Evolutionary conservation across 345 rosid species (phyloP).

Genomic region (Sisymbrium irio): DNA sequence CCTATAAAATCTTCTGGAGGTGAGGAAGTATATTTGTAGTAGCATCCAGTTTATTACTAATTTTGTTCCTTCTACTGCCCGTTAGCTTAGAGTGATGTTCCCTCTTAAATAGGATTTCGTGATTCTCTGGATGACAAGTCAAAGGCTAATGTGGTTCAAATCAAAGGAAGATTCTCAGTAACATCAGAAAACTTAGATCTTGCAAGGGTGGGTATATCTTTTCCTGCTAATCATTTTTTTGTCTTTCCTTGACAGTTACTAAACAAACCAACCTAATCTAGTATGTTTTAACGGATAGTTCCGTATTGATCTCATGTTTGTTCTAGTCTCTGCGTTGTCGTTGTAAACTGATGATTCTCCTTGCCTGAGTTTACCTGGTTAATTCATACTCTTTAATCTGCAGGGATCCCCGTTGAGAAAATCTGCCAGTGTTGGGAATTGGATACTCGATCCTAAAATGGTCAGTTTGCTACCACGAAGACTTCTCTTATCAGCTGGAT

Average conservation of each 20-base stretch:
- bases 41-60: background rate
- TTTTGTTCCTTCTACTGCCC: background rate
- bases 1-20: slow-evolving; percentile 97
- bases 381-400: slow-evolving; percentile 28
- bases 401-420: slow-evolving; percentile 83
- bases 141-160: slow-evolving; percentile 87
- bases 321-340: slow-evolving; percentile 11
- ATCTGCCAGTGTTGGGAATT: slow-evolving; percentile 94
- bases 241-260: slow-evolving; percentile 33
- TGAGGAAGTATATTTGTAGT: slow-evolving; percentile 24
- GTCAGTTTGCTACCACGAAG: slow-evolving; percentile 42
- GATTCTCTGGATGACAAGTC: slow-evolving; percentile 92
- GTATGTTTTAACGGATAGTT: slow-evolving; percentile 62
- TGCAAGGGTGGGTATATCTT: slow-evolving; percentile 59
- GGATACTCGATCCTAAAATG: slow-evolving; percentile 68
- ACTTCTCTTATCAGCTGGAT: background rate
- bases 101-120: slow-evolving; percentile 58
- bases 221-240: slow-evolving; percentile 6
- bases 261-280: slow-evolving; percentile 40
- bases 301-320: slow-evolving; percentile 6
- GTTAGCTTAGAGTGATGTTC: background rate
- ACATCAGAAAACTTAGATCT: slow-evolving; percentile 97
- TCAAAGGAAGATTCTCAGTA: slow-evolving; percentile 96
- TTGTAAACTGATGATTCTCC: slow-evolving; percentile 7
- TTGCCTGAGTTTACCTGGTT: slow-evolving; percentile 16